Evolutionary conservation across 148 eudicot genomes (phyloP).

Genomic region (Suaeda aralocaspica): DNA sequence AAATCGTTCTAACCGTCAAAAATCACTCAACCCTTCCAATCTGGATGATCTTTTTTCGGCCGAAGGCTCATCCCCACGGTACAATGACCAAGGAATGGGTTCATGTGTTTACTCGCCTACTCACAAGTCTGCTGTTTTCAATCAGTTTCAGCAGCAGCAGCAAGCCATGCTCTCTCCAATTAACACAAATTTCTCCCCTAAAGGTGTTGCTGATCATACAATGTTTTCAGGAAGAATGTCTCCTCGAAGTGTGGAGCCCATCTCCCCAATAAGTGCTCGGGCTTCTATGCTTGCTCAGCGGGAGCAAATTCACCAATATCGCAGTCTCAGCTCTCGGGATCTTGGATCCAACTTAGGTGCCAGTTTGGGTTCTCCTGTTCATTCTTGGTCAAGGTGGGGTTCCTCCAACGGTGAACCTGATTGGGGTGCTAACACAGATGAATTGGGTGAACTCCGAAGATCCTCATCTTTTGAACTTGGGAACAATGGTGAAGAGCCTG

Average conservation of each 20-base stretch:
- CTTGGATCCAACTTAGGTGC: constrained; percentile 36
- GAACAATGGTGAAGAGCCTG: constrained; percentile 62
- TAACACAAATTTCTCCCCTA: constrained; percentile 58
- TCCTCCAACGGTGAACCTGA: constrained; percentile 45
- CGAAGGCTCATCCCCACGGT: constrained; percentile 57
- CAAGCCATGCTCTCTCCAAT: constrained; percentile 54
- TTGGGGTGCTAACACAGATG: constrained; percentile 42
- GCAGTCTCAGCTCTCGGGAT: constrained; percentile 72
- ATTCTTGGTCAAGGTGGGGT: constrained; percentile 46
- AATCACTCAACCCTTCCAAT: constrained; percentile 49
- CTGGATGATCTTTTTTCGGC: constrained; percentile 56
- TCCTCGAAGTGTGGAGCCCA: constrained; percentile 59
- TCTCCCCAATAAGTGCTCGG: constrained; percentile 60
- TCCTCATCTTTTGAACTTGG: constrained; percentile 52
- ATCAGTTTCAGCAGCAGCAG: constrained; percentile 66
- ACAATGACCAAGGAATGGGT: constrained; percentile 35
- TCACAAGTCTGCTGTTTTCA: constrained; percentile 49
- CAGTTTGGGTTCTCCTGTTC: constrained; percentile 34
- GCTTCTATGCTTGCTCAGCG: constrained; percentile 43
- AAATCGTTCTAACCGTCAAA: constrained; percentile 42
- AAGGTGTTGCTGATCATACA: constrained; percentile 37
- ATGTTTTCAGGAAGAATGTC: constrained; percentile 55
- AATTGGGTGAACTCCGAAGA: constrained; percentile 43
- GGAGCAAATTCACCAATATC: constrained; percentile 45
- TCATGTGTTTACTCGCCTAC: constrained; percentile 56